These are phyloP conservation scores for Aeschynomene evenia DNA, from an alignment of 306 rosid species.

Conservation along the genomic window DNA sequence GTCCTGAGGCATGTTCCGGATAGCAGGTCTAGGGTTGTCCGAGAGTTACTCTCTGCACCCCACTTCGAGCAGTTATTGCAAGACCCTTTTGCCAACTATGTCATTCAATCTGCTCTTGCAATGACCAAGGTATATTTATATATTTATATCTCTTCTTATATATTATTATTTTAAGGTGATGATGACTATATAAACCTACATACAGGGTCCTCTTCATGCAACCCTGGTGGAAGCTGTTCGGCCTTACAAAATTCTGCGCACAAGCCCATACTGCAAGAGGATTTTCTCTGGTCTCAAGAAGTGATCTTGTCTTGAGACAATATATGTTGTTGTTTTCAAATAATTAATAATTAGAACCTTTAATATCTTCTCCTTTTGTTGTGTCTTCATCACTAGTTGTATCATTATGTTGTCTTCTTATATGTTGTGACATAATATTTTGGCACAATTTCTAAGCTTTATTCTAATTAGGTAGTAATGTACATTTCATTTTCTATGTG, in stretches of 20 bases:
- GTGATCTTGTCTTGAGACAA: slow-evolving; percentile 25
- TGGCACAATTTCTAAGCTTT: too few relatives aligned
- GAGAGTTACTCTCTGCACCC: slow-evolving; percentile 48
- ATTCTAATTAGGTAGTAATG: too few relatives aligned
- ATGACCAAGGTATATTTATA: slow-evolving; percentile 51
- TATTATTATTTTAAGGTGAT: too few relatives aligned
- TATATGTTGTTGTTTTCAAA: slow-evolving; percentile 36
- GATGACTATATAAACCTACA: neutral
- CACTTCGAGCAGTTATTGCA: slow-evolving; percentile 61
- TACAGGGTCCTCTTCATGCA: slow-evolving; percentile 58
- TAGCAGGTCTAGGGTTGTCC: slow-evolving; percentile 48
- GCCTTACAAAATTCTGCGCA: slow-evolving; percentile 44
- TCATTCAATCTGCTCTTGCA: slow-evolving; percentile 57
- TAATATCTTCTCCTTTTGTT: neutral
- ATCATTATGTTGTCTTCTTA: neutral
- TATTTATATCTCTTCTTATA: too few relatives aligned
- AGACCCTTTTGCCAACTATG: slow-evolving; percentile 78
- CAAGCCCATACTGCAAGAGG: slow-evolving; percentile 76
- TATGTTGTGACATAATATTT: too few relatives aligned
- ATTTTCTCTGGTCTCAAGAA: slow-evolving; percentile 57
- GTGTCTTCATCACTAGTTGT: neutral
- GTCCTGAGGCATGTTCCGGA: slow-evolving; percentile 50
- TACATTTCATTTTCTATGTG: too few relatives aligned
- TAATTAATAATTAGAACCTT: neutral
- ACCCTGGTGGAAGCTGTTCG: slow-evolving; percentile 52